Evolutionary conservation across 768 basidiomycete species (phyloP).

Genomic region (Clathrus columnatus): DNA sequence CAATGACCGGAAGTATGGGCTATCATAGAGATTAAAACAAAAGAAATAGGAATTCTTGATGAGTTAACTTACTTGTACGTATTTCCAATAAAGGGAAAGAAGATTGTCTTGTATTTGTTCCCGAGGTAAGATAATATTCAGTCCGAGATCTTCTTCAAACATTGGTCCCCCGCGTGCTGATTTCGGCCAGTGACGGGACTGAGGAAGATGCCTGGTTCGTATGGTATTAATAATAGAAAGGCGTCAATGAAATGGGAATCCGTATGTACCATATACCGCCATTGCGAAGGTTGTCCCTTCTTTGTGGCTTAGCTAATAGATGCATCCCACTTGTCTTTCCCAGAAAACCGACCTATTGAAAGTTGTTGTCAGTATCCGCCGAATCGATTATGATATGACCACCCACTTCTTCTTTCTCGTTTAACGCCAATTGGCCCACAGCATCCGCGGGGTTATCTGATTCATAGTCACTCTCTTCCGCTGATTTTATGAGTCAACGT

Average conservation of each 20-base stretch:
- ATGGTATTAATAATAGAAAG: slow-evolving; percentile 11
- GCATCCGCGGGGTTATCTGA: slow-evolving; percentile 46
- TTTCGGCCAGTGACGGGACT: slow-evolving; percentile 80
- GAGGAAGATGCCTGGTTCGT: slow-evolving; percentile 65
- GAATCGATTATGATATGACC: not conserved
- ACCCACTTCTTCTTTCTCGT: slow-evolving; percentile 71
- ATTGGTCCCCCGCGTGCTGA: not conserved
- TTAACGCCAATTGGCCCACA: slow-evolving; percentile 77
- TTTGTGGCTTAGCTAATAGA: slow-evolving; percentile 52
- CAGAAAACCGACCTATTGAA: slow-evolving; percentile 46
- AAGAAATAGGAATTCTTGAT: not conserved
- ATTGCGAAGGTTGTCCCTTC: slow-evolving; percentile 56
- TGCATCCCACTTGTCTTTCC: slow-evolving; percentile 79
- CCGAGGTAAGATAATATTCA: not conserved
- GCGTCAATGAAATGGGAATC: slow-evolving; percentile 4
- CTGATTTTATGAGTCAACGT: no score
- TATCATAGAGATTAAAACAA: not conserved
- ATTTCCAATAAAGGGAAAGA: slow-evolving; percentile 2
- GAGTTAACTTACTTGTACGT: slow-evolving; percentile 2
- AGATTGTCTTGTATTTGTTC: not conserved
- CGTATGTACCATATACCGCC: slow-evolving; percentile 62
- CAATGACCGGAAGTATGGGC: slow-evolving; percentile 5
- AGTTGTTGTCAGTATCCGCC: not conserved
- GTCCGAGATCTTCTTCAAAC: slow-evolving; percentile 3
- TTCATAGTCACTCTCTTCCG: slow-evolving; percentile 29